A percentile compares a stretch with the other conserved stretches of the same genome.
phyloP scores from a whole-genome alignment of 2,329 filamentous ascomycete genomes.

The Phaeosphaeria sp. region DNA sequence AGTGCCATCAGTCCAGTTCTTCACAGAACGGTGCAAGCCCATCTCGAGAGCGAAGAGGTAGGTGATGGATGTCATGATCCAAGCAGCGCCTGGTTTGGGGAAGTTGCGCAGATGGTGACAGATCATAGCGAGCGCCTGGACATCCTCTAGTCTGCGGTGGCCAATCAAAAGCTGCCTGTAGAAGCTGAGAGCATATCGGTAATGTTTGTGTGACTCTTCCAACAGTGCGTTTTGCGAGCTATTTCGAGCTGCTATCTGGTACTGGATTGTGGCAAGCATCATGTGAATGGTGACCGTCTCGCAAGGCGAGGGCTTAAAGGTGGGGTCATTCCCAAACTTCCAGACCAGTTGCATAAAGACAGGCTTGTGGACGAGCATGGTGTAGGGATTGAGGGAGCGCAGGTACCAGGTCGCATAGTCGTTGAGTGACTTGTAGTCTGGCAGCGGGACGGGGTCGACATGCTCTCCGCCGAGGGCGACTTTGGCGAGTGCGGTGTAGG shows the following conservation, averaged over 20 bases:
- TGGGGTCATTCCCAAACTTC: slow-evolving; percentile 73
- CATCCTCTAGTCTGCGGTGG: slow-evolving; percentile 67
- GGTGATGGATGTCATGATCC: slow-evolving; percentile 69
- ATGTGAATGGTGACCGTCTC: slow-evolving; percentile 78
- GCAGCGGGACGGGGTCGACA: slow-evolving; percentile 64
- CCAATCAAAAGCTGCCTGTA: slow-evolving; percentile 69
- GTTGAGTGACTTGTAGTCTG: slow-evolving; percentile 67
- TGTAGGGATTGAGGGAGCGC: slow-evolving; percentile 71
- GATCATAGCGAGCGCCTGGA: slow-evolving; percentile 77
- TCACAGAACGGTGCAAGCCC: slow-evolving; percentile 75
- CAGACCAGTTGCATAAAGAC: slow-evolving; percentile 75
- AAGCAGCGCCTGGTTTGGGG: slow-evolving; percentile 78
- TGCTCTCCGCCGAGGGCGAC: slow-evolving; percentile 65
- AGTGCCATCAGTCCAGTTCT: slow-evolving; percentile 59
- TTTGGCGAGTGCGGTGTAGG: slow-evolving; percentile 72
- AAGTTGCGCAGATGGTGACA: slow-evolving; percentile 76
- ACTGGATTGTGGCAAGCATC: slow-evolving; percentile 79
- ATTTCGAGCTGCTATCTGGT: slow-evolving; percentile 77
- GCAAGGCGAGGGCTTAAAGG: slow-evolving; percentile 66
- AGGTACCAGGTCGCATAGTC: slow-evolving; percentile 80
- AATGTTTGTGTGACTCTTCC: slow-evolving; percentile 75
- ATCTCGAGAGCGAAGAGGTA: slow-evolving; percentile 75
- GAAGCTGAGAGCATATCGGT: slow-evolving; percentile 75
- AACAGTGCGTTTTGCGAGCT: slow-evolving; percentile 58
- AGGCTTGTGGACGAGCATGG: slow-evolving; percentile 79